phyloP scores from a whole-genome alignment of 2,329 filamentous ascomycete species.

The Acephala macrosclerotiorum region DNA sequence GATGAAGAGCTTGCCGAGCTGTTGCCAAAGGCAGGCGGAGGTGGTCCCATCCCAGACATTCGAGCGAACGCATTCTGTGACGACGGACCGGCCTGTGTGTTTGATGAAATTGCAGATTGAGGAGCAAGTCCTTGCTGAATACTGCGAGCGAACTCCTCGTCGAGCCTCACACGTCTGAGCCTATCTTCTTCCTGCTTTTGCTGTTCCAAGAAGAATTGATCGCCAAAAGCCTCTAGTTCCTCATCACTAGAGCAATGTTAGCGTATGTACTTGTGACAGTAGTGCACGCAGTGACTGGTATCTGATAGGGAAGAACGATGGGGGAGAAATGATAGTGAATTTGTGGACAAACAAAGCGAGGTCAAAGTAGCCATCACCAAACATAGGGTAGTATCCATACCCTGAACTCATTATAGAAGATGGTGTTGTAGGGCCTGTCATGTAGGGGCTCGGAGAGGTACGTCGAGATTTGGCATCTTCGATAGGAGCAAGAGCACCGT shows the following conservation, averaged over 20 bases:
- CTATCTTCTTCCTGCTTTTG: slow-evolving; percentile 49
- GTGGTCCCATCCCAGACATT: slow-evolving; percentile 35
- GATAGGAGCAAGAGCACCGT: slow-evolving; percentile 29
- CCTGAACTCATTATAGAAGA: slow-evolving; percentile 36
- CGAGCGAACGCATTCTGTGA: slow-evolving; percentile 36
- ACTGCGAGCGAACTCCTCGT: slow-evolving; percentile 43
- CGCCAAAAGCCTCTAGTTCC: slow-evolving; percentile 33
- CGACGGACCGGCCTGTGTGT: slow-evolving; percentile 2
- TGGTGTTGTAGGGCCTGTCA: slow-evolving; percentile 34
- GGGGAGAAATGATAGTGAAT: slow-evolving; percentile 22
- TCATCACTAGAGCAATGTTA: slow-evolving; percentile 37
- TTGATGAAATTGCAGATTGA: slow-evolving; percentile 7
- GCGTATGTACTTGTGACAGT: slow-evolving; percentile 7
- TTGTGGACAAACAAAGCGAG: slow-evolving; percentile 36
- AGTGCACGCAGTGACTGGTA: background rate
- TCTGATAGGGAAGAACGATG: background rate
- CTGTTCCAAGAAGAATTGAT: slow-evolving; percentile 21
- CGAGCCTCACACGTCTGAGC: slow-evolving; percentile 46
- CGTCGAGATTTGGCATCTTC: slow-evolving; percentile 41
- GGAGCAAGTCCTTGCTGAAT: slow-evolving; percentile 33
- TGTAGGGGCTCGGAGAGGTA: slow-evolving; percentile 40
- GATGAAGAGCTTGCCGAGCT: slow-evolving; percentile 16
- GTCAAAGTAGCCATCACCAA: slow-evolving; percentile 35
- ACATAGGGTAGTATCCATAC: slow-evolving; percentile 37
- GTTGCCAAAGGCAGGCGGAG: background rate